phyloP scores from a whole-genome alignment of 306 rosid species.

The Glycine latifolia region DNA sequence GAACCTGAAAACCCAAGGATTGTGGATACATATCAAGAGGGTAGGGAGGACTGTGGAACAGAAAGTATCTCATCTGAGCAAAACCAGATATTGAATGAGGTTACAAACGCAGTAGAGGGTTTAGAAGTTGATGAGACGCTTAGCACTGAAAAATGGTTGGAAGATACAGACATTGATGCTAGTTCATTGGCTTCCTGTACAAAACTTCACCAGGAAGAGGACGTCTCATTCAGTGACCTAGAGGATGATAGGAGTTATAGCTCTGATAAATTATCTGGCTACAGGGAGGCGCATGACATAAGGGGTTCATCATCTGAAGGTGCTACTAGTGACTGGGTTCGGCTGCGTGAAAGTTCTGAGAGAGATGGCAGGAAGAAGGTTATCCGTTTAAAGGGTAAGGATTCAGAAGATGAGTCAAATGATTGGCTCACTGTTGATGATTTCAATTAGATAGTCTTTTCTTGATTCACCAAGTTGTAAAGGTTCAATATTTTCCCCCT shows the following conservation, averaged over 20 bases:
- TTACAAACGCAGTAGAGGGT: conserved; percentile 47
- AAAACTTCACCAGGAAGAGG: conserved; percentile 65
- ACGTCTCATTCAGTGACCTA: conserved; percentile 82
- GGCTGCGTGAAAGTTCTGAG: conserved; percentile 58
- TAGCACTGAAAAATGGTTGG: conserved; percentile 56
- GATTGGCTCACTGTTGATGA: conserved; percentile 89
- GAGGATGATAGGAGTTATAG: conserved; percentile 67
- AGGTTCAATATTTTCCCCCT: conserved; percentile 44
- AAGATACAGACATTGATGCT: conserved; percentile 57
- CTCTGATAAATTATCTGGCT: conserved; percentile 58
- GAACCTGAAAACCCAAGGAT: conserved; percentile 42
- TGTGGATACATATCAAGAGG: conserved; percentile 47
- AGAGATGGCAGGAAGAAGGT: conserved; percentile 48
- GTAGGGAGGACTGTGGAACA: conserved; percentile 48
- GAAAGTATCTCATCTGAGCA: conserved; percentile 43
- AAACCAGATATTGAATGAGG: conserved; percentile 47
- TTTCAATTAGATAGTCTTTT: conserved; percentile 54
- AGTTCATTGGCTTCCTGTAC: conserved; percentile 49
- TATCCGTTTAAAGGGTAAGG: conserved; percentile 59
- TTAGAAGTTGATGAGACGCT: conserved; percentile 59
- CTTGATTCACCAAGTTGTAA: conserved; percentile 51
- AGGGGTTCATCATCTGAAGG: conserved; percentile 67
- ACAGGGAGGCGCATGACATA: conserved; percentile 45
- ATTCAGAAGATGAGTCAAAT: conserved; percentile 85
- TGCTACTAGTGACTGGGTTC: conserved; percentile 85